A percentile compares a stretch with the other conserved stretches of the same genome.
Conservation (phyloP, 345 rosid genomes). For the Sonneratia caseolaris region DNA sequence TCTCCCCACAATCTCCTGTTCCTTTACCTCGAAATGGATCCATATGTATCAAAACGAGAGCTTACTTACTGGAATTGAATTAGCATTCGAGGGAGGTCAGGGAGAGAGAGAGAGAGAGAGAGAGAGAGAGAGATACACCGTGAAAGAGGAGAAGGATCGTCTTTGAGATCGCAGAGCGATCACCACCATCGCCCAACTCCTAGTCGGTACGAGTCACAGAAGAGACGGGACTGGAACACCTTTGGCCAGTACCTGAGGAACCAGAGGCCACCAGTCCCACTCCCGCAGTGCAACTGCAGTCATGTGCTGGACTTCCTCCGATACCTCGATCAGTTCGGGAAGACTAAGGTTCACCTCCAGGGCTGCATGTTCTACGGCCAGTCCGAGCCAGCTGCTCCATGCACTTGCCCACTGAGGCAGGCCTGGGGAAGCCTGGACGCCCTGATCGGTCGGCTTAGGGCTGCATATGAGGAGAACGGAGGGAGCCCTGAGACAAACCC, state of each 20-base stretch:
- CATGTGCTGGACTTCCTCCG: conserved; percentile 64
- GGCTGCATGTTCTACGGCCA: conserved; percentile 79
- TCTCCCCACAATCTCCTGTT: conserved; percentile 18
- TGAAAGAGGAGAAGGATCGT: conserved; percentile 26
- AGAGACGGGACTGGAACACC: conserved; percentile 77
- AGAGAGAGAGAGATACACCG: conserved; percentile 2
- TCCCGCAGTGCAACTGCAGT: conserved; percentile 53
- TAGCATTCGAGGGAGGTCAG: conserved; percentile 13
- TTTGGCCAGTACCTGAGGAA: conserved; percentile 67
- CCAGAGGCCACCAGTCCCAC: conserved; percentile 57
- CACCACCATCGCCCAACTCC: conserved; percentile 24
- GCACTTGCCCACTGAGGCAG: conserved; percentile 76
- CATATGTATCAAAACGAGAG: conserved; percentile 16
- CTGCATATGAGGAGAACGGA: conserved; percentile 87
- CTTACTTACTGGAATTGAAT: background rate
- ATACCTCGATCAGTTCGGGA: conserved; percentile 70
- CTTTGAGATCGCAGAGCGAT: conserved; percentile 12
- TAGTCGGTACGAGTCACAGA: conserved; percentile 73
- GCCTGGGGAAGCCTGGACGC: conserved; percentile 97
- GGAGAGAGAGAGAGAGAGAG: conserved; percentile 1
- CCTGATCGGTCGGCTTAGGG: conserved; percentile 79
- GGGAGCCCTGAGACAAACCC: conserved; percentile 79
- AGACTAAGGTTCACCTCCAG: conserved; percentile 66
- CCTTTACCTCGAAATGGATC: conserved; percentile 18
- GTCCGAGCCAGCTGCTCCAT: conserved; percentile 88